phyloP scores from a whole-genome alignment of 2,329 filamentous ascomycete genomes.

The Bipolaris sorokiniana region DNA sequence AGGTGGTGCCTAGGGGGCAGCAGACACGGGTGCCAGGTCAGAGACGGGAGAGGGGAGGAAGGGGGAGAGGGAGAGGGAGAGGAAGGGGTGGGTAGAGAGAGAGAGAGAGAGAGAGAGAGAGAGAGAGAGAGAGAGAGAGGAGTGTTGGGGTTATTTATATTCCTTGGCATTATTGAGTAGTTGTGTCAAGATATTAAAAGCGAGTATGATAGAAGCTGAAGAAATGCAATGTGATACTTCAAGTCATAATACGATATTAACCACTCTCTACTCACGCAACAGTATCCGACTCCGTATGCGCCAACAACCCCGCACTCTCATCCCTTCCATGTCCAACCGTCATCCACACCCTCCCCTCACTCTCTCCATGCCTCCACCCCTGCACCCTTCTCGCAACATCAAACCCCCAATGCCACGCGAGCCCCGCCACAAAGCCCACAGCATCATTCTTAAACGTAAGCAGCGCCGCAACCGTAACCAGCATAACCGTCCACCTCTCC shows the following conservation, averaged over 20 bases:
- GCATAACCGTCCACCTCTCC: slow-evolving; percentile 86
- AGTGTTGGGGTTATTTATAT: background rate
- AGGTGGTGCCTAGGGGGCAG: background rate
- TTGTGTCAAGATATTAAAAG: background rate
- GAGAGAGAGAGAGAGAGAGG: background rate
- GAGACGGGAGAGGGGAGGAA: slow-evolving; percentile 15
- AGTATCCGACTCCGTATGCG: slow-evolving; percentile 39
- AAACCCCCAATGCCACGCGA: slow-evolving; percentile 78
- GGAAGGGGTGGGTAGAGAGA: background rate
- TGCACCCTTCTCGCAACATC: slow-evolving; percentile 31
- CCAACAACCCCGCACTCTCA: slow-evolving; percentile 34
- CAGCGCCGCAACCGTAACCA: slow-evolving; percentile 81
- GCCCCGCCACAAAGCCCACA: slow-evolving; percentile 81
- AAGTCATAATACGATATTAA: background rate
- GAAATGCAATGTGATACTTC: too few species aligned
- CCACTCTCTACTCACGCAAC: background rate
- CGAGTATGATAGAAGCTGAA: background rate
- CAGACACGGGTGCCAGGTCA: background rate
- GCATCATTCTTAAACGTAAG: slow-evolving; percentile 90
- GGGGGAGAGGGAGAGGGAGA: background rate
- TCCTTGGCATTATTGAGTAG: too few species aligned
- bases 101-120: background rate
- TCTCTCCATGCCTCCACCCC: slow-evolving; percentile 29
- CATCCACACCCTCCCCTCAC: slow-evolving; percentile 35
- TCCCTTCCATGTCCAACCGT: slow-evolving; percentile 21